Evolutionary conservation across 2,329 filamentous ascomycete species (phyloP), one percentile per base, ranked within the genome.

Genomic region (Metarhizium brunneum): DNA sequence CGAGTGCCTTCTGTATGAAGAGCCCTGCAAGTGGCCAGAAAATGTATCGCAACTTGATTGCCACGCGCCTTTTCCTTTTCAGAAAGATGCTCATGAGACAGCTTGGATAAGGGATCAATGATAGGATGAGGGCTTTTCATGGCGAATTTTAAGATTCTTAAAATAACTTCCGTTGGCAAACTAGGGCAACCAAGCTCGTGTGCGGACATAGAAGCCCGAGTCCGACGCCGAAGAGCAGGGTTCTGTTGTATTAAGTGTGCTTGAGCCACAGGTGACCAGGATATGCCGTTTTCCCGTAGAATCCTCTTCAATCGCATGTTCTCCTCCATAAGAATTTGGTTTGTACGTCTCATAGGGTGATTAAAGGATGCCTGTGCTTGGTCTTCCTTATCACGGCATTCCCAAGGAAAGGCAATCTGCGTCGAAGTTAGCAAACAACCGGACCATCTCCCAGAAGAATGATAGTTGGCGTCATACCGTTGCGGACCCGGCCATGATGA

Each of bases 311-410:
- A 68, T 38, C 63, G 66, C 64, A 75, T 53, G 57, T 80, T 80
- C 64, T 82, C 79, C 18, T 78, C 74, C 14, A 68, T 58, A 3
- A 82, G 70, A 51, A 68, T 65, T 59, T 71, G 70, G 52, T 78
- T 78, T 60, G 73, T 70, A 54, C 66, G 66, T 32, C 77, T 77
- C n/a, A 79, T 66, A 36, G 77, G 77, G 36, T 73, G 67, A 36
- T 79, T 74, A 63, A 77, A 80, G 50, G 71, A 69, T 40, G 68
- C 65, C 65, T 74, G 75, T 50, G 78, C 76, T 65, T 75, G 71
- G 35, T 81, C 77, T 57, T 77, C 71, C 61, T 75, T 76, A 60
- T 82, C 79, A 54, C 77, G 76, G 55, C 74, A 76, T 61, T 81
- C 78, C 74, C 74, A 77, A 4, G 78, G 73, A 50, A 69, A 71